These are phyloP conservation scores for Eucalyptus microcorys DNA, from an alignment of 345 rosid genomes.

Conservation along the genomic window DNA sequence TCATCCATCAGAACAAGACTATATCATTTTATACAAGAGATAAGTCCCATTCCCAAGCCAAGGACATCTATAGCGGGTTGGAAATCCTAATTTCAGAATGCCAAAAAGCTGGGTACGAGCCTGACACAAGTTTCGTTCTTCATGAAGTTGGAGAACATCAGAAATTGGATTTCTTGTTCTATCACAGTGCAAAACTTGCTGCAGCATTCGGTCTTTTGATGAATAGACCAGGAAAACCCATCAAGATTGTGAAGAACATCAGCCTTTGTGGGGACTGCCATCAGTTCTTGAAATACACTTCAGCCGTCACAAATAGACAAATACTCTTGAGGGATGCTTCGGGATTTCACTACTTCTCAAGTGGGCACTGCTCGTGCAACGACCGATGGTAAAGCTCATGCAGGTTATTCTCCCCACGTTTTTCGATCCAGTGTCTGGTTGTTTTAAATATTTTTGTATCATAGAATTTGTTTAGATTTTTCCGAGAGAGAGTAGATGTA, in stretches of 20 bases:
- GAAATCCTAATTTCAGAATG: conserved; percentile 68
- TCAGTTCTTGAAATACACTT: conserved; percentile 45
- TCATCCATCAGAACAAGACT: conserved; percentile 42
- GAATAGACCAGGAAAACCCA: conserved; percentile 28
- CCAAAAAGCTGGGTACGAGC: conserved; percentile 58
- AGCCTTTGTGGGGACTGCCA: conserved; percentile 82
- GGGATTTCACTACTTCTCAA: conserved; percentile 64
- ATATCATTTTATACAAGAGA: conserved; percentile 65
- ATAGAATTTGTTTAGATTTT: not conserved
- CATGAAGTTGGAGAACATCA: conserved; percentile 85
- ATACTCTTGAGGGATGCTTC: conserved; percentile 65
- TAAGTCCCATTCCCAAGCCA: conserved; percentile 45
- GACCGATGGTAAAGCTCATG: conserved; percentile 30
- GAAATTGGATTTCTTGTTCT: conserved; percentile 68
- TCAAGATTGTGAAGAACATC: conserved; percentile 62
- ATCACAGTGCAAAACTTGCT: conserved; percentile 86
- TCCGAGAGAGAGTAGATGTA: not conserved
- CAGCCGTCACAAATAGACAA: conserved; percentile 44
- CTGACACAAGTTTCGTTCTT: conserved; percentile 78
- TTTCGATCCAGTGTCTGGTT: not conserved
- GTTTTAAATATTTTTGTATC: not conserved
- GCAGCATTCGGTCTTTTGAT: conserved; percentile 61
- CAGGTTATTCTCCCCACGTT: not conserved
- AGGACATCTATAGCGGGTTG: conserved; percentile 58
- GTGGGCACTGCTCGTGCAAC: conserved; percentile 69